Conservation (phyloP, 2,329 filamentous ascomycete species). For the Geosmithia morbida region DNA sequence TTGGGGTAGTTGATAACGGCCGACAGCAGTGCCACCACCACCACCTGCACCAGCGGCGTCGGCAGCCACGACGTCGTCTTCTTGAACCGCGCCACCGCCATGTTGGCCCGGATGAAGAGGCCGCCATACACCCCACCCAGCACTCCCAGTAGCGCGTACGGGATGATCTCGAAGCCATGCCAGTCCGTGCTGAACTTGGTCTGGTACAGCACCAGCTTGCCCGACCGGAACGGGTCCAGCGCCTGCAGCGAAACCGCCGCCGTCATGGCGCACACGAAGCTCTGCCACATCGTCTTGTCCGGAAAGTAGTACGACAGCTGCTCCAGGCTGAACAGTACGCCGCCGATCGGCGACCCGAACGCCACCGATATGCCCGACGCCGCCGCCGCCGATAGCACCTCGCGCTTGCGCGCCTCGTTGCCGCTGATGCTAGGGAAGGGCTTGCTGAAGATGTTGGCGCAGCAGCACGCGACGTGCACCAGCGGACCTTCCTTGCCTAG, state of each 20-base stretch:
- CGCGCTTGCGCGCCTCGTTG: constrained; percentile 93
- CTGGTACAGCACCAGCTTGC: constrained; percentile 91
- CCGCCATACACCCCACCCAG: constrained; percentile 89
- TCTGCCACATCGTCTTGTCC: constrained; percentile 99
- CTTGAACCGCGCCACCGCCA: constrained; percentile 71
- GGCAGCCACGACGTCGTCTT: constrained; percentile 48
- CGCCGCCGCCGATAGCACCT: constrained; percentile 83
- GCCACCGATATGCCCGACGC: constrained; percentile 88
- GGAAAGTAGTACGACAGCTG: constrained; percentile 96
- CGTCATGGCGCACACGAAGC: constrained; percentile 98
- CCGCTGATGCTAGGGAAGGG: constrained; percentile 63
- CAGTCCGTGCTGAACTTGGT: constrained; percentile 84
- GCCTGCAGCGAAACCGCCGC: constrained; percentile 87
- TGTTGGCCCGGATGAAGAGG: constrained; percentile 89
- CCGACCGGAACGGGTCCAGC: constrained; percentile 86
- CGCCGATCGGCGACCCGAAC: constrained; percentile 86
- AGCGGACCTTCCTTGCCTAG: constrained; percentile 90
- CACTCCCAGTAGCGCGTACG: constrained; percentile 75
- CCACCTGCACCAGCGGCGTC: constrained; percentile 65
- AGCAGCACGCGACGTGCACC: constrained; percentile 94
- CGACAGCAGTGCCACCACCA: constrained; percentile 65
- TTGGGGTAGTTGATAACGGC: constrained; percentile 91
- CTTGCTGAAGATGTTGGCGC: constrained; percentile 88
- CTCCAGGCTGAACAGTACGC: constrained; percentile 90
- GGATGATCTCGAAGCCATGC: constrained; percentile 88